phyloP scores from a whole-genome alignment of 768 basidiomycete genomes.

The Macrolepiota albuminosa region DNA sequence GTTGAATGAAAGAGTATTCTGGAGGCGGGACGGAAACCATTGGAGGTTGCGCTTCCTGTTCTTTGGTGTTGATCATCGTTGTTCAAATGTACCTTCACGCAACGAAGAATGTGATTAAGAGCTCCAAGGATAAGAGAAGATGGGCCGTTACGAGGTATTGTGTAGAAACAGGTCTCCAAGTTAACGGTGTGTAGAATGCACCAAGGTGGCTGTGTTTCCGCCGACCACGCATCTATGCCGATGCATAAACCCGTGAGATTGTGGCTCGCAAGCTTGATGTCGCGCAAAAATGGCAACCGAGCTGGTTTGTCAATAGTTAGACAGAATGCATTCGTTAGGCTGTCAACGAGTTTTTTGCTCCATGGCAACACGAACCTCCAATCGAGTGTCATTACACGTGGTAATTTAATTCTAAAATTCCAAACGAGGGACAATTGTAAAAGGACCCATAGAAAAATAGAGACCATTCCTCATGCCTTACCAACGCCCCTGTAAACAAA shows the following conservation, averaged over 20 bases:
- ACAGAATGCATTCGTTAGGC: neutral
- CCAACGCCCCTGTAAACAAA: neutral
- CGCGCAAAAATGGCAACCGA: neutral
- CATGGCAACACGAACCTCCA: neutral
- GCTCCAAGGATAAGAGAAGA: neutral
- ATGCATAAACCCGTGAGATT: neutral
- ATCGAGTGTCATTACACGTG: neutral
- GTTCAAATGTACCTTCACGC: neutral
- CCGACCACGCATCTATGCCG: neutral
- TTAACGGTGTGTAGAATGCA: neutral
- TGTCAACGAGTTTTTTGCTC: neutral
- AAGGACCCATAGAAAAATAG: neutral
- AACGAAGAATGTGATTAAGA: neutral
- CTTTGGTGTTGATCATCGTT: neutral
- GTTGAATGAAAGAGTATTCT: neutral
- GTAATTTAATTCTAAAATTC: neutral
- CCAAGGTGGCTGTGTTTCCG: neutral
- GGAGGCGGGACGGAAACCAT: neutral
- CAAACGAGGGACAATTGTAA: neutral
- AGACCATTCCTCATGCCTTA: neutral
- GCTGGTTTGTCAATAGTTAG: neutral
- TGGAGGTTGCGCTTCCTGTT: neutral
- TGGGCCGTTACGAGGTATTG: neutral
- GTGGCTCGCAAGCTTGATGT: neutral
- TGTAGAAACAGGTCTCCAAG: neutral